Percentiles rank a stretch among this genome's conserved stretches.
Conservation (phyloP, 306 rosid species). For the Cicer chorassanicum region DNA sequence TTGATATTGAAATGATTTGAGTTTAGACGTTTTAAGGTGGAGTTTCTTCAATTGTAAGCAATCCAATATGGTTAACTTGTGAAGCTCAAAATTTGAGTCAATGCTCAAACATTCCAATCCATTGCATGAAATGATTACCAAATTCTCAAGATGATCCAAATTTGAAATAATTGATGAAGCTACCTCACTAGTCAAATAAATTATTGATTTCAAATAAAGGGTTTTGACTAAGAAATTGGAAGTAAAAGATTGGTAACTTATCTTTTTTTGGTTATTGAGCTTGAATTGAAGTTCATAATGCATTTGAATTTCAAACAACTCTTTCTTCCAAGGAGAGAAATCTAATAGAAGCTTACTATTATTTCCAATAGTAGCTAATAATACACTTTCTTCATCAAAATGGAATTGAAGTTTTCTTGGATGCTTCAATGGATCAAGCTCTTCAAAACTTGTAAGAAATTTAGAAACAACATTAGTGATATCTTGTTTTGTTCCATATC, state of each 20-base stretch:
- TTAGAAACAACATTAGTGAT: conserved; percentile 43
- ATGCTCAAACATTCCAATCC: conserved; percentile 63
- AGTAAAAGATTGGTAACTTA: conserved; percentile 38
- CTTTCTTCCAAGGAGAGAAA: conserved; percentile 53
- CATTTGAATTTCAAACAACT: conserved; percentile 34
- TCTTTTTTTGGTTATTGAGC: conserved; percentile 40
- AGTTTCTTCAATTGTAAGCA: conserved; percentile 62
- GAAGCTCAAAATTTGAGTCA: conserved; percentile 56
- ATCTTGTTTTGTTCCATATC: conserved; percentile 49
- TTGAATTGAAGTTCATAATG: conserved; percentile 54
- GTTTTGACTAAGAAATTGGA: conserved; percentile 59
- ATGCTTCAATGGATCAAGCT: conserved; percentile 57
- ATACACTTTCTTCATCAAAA: conserved; percentile 46
- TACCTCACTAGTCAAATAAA: conserved; percentile 49
- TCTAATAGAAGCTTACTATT: conserved; percentile 65
- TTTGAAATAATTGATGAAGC: conserved; percentile 60
- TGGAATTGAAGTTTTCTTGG: conserved; percentile 65
- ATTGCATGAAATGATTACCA: conserved; percentile 62
- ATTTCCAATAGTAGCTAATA: conserved; percentile 57
- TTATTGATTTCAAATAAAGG: conserved; percentile 70
- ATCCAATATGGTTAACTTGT: conserved; percentile 60
- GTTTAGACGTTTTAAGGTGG: conserved; percentile 59
- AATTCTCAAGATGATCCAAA: conserved; percentile 61
- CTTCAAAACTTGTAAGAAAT: conserved; percentile 53
- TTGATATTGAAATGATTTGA: conserved; percentile 54